phyloP scores from a whole-genome alignment of 75 land plant genomes.

The Pseudotsuga menziesii region DNA sequence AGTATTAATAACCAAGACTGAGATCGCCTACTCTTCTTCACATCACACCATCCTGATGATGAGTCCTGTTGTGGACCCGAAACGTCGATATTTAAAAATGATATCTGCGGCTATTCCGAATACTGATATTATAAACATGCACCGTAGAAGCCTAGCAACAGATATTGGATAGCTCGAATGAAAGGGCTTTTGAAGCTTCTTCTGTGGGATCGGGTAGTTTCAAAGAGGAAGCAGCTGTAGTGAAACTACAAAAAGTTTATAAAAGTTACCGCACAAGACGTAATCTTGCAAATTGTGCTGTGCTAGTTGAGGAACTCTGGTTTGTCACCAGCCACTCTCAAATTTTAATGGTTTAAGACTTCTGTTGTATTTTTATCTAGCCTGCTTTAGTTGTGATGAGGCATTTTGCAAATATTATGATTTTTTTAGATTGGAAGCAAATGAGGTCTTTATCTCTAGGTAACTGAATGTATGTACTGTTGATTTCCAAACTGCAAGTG shows the following conservation, averaged over 20 bases:
- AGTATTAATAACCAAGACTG: too few species aligned
- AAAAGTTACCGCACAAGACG: slow-evolving; percentile 85
- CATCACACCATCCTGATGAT: too few species aligned
- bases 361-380: not conserved
- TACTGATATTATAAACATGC: too few species aligned
- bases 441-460: not conserved
- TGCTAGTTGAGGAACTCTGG: slow-evolving; percentile 72
- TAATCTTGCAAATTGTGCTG: slow-evolving; percentile 89
- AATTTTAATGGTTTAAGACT: not conserved
- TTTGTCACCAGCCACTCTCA: slow-evolving; percentile 11
- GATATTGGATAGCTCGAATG: not conserved
- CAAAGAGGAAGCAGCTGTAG: slow-evolving; percentile 63
- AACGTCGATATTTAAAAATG: too few species aligned
- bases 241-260: slow-evolving; percentile 75
- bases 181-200: slow-evolving; percentile 11
- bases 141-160: too few species aligned
- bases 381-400: not conserved
- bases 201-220: slow-evolving; percentile 19
- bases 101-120: too few species aligned
- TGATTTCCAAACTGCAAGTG: slow-evolving; percentile 48
- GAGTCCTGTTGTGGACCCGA: too few species aligned
- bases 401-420: not conserved
- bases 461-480: not conserved
- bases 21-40: too few species aligned
- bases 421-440: not conserved